Base-by-base conservation (phyloP, 306 rosid species). In the Citrullus colocynthis region DNA sequence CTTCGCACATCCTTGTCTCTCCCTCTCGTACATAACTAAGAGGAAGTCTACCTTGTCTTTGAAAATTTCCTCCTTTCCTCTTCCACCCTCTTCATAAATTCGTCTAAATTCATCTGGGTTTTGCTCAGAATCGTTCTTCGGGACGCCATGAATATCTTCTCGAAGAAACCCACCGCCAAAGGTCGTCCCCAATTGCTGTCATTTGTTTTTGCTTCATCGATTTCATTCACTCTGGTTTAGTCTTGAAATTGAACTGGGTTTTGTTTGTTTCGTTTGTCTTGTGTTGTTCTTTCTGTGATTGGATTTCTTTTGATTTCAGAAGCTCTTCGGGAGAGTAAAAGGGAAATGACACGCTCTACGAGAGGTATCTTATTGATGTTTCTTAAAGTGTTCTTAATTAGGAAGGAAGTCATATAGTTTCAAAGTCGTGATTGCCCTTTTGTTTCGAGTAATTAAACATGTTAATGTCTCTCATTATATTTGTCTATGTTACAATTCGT, bases 271-370 rank as follows among this genome's bases (percentile, higher is more conserved):
- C 13, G 20, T 15, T 80, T 41, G 75, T 63, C 10, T 79, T 79
- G 41, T 78, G 65, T 61, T 58, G 34, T 39, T 76, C 84, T 87
- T 59, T 28, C 17, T 42, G 36, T 44, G 56, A 44, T 49, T 49
- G 59, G 21, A 16, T 24, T 49, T 24, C 24, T 49, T 72, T 71
- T 28, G 8, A 37, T 44, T 81, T 71, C 98, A 96, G 99, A 96
- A 91, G 93, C 97, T 80, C 96, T 96, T 75, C 85, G 99, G 78
- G 96, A 87, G 90, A 92, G 98, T 82, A 96, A 90, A 87, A 88
- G 97, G 42, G 97, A 96, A 85, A 91, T 92, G 99, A 3, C 91
- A 6, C 79, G 80, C 74, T 97, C 99, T 71, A 85, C 97, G 34
- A 86, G 98, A 89, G 99, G 99, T 92, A 81, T 36, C 75, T 12